Evolutionary conservation across 2,329 filamentous ascomycete genomes (phyloP).

Genomic region (Colletotrichum karsti): DNA sequence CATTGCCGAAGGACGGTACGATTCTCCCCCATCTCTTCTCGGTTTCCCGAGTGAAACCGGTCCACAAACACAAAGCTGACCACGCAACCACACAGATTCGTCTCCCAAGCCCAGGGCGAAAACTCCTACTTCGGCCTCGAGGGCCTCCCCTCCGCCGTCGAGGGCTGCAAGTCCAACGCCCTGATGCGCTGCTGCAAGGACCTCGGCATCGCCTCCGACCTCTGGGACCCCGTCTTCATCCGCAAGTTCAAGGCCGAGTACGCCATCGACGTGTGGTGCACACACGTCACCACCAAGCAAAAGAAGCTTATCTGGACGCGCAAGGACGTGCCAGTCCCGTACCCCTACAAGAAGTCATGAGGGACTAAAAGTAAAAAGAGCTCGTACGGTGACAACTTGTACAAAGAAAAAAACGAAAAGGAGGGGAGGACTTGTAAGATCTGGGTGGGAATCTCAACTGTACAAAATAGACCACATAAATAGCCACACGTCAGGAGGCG

Average conservation of each 20-base stretch:
- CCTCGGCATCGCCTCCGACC: conserved; percentile 89
- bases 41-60: too few relatives aligned
- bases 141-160: conserved; percentile 90
- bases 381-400: not conserved
- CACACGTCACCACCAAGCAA: conserved; percentile 88
- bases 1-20: conserved; percentile 85
- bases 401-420: not conserved
- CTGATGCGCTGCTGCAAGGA: conserved; percentile 99
- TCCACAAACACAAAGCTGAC: not conserved
- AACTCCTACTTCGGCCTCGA: conserved; percentile 93
- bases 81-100: conserved; percentile 67
- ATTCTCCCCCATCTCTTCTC: conserved; percentile 22
- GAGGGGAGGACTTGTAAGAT: conserved; percentile 3
- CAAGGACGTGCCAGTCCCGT: conserved; percentile 80
- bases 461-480: not conserved
- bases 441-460: conserved; percentile 1
- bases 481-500: not conserved
- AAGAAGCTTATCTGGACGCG: conserved; percentile 86
- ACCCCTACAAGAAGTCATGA: conserved; percentile 59
- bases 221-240: conserved; percentile 96
- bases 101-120: conserved; percentile 92
- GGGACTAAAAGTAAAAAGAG: not conserved
- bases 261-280: conserved; percentile 86
- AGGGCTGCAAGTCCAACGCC: conserved; percentile 97
- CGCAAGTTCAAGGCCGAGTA: conserved; percentile 80